Conservation (phyloP, 768 basidiomycete genomes). For the Boletus sp. region DNA sequence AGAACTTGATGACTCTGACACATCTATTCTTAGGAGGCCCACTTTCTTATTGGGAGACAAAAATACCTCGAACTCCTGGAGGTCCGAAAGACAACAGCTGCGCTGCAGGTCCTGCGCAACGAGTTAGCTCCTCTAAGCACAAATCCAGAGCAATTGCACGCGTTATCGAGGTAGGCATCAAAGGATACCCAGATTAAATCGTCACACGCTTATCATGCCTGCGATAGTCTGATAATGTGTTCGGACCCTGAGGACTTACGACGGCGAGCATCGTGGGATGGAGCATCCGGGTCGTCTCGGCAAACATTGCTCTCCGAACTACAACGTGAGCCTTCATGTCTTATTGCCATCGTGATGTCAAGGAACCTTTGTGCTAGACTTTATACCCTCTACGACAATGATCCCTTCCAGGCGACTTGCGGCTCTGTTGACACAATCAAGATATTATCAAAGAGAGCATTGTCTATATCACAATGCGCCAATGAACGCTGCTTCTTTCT, state of each 20-base stretch:
- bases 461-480: constrained; percentile 88
- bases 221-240: constrained; percentile 85
- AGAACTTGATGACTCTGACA: constrained; percentile 16
- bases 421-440: constrained; percentile 82
- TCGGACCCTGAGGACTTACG: constrained; percentile 79
- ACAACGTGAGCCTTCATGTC: constrained; percentile 57
- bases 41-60: constrained; percentile 88
- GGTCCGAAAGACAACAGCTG: constrained; percentile 70
- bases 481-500: constrained; percentile 54
- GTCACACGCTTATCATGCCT: constrained; percentile 15
- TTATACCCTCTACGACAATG: constrained; percentile 89
- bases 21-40: constrained; percentile 56
- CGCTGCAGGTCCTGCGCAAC: constrained; percentile 80
- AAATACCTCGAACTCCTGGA: constrained; percentile 95
- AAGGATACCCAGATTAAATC: constrained; percentile 6
- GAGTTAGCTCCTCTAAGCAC: constrained; percentile 82
- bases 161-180: constrained; percentile 72
- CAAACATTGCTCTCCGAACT: constrained; percentile 69
- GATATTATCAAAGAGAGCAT: constrained; percentile 68
- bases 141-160: constrained; percentile 79
- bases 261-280: constrained; percentile 84
- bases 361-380: constrained; percentile 46
- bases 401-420: constrained; percentile 87
- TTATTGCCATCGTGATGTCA: neutral
- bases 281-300: constrained; percentile 77